Evolutionary conservation across 1,284 basidiomycete genomes (phyloP), one percentile per base, ranked within the genome.

Genomic region (Fomitopsis schrenkii): DNA sequence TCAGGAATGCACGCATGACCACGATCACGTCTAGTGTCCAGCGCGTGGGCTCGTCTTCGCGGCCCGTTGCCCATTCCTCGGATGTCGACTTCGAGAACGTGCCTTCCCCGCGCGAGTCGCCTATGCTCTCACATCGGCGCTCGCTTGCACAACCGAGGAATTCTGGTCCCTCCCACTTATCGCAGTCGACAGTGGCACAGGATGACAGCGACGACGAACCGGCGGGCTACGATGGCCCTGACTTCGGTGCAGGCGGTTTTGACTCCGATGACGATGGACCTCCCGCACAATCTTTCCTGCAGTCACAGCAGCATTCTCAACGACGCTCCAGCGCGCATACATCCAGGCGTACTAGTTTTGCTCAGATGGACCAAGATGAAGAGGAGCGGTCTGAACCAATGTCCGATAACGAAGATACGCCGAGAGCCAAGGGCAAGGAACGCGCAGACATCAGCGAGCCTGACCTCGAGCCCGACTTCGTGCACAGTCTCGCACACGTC

Each of bases 71-170:
- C 62, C 86, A 83, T 30, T 76, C 75, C 4, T 83, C 85, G 26
- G 81, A 82, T 17, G 71, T 87, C 36, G 82, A 89, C 68, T 91
- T 84, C 64, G 87, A 91, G 72, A 74, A 79, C 52, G 78, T 91
- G 0, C 89, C 90, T 2, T 90, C 90, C 19, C 74, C 76, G 22
- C 75, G 76, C 41, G 68, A 72, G 10, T 71, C 74, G 17, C 66
- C 69, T 10, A 64, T 64, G 1, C 67, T 67, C 30, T 70, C 78
- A 4, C 64, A 71, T 38, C 79, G 79, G 40, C 73, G 74, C 50
- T 76, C 78, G 5, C 66, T 73, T 30, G 67, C 65, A 2, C 76
- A 75, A 48, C 74, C 71, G 38, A 74, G 72, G 12, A 77, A 77
- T 0, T 72, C 83, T 22, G 78, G 79, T 5, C 76, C 80, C 2